Evolutionary conservation across 2,329 filamentous ascomycete genomes (phyloP), one percentile per base, ranked within the genome.

Genomic region (Fusarium protoensiforme): DNA sequence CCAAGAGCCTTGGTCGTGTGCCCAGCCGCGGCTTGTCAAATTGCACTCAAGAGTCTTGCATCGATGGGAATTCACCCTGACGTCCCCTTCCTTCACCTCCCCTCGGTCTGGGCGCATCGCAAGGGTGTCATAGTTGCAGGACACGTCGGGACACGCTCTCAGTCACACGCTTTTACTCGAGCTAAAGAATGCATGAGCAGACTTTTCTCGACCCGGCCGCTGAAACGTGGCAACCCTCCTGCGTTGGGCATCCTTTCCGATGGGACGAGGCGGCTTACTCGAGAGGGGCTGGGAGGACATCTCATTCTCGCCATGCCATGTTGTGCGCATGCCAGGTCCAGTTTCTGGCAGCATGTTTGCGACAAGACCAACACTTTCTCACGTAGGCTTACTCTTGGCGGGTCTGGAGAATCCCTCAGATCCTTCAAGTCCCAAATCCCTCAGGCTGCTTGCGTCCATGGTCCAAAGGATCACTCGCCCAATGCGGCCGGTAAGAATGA

Each of bases 361-460:
- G 41, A 31, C 20, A 35, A 62, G 43, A 70, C 67, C 71, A 65
- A 65, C 67, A 60, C 10, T 67, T 71, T 64, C 38, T 67, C 62
- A 61, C 57, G 58, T 62, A 63, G 70, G 67, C 69, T 71, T 72
- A 57, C 27, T 53, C 74, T 75, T 76, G 69, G 74, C 72, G 51
- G 59, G 46, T 69, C 58, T 29, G 46, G 10, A 51, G 46, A 51
- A 51, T 51, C 46, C 46, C 27, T 51, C 46, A 29, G 46, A 51
- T 51, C 46, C 46, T 51, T 51, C 27, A 51, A n/a, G 27, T 18
- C 4, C 10, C 24, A 31, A 51, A 51, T 31, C 27, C 46, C 46
- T 31, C 27, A 20, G 10, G 27, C 13, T 6, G 46, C 27, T 31
- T 6, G 27, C 46, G 18, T 31, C n/a, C 46, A 20, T 51, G 18